A percentile compares a stretch with the other conserved stretches of the same genome.
Evolutionary conservation across 1,139 yeast species (phyloP).

Genomic region (Saccharomyces pastorianus): DNA sequence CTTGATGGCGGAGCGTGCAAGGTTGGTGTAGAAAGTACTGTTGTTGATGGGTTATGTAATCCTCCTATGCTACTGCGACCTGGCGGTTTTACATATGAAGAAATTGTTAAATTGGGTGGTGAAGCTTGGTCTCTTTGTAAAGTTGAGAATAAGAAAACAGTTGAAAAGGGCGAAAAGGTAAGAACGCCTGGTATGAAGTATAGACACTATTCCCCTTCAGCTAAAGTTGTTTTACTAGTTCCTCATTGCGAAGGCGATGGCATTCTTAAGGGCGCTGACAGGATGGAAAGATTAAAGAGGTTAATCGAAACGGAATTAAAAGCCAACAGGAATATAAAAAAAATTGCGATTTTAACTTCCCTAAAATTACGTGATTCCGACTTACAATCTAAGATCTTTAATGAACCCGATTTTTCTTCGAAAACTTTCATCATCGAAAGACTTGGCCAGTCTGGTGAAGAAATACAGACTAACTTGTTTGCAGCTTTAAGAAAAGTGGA

Average conservation of each 20-base stretch:
- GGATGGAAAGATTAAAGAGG: conserved; percentile 8
- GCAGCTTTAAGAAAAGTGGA: conserved; percentile 66
- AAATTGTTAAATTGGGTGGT: conserved; percentile 59
- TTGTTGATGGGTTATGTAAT: conserved; percentile 71
- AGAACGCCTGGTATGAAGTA: conserved; percentile 98
- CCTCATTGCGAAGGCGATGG: conserved; percentile 18
- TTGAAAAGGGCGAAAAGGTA: conserved; percentile 61
- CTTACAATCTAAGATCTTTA: not conserved
- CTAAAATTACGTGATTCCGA: conserved; percentile 7
- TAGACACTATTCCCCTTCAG: conserved; percentile 87
- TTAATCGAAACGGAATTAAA: conserved; percentile 11
- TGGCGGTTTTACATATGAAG: conserved; percentile 83
- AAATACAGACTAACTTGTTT: conserved; percentile 70
- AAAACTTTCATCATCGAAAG: conserved; percentile 34
- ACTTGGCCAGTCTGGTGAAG: conserved; percentile 51
- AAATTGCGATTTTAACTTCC: conserved; percentile 31
- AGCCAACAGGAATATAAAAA: conserved; percentile 10
- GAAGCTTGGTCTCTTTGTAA: conserved; percentile 52
- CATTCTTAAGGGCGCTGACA: not conserved
- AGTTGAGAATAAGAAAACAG: conserved; percentile 53
- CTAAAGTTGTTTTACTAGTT: conserved; percentile 65
- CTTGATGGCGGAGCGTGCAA: conserved; percentile 83
- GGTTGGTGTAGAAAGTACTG: conserved; percentile 94
- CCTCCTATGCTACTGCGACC: conserved; percentile 92
- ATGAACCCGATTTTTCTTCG: not conserved